These are phyloP conservation scores for Diddensiella transvaalensis DNA, from an alignment of 805 yeast species.

Conservation along the genomic window DNA sequence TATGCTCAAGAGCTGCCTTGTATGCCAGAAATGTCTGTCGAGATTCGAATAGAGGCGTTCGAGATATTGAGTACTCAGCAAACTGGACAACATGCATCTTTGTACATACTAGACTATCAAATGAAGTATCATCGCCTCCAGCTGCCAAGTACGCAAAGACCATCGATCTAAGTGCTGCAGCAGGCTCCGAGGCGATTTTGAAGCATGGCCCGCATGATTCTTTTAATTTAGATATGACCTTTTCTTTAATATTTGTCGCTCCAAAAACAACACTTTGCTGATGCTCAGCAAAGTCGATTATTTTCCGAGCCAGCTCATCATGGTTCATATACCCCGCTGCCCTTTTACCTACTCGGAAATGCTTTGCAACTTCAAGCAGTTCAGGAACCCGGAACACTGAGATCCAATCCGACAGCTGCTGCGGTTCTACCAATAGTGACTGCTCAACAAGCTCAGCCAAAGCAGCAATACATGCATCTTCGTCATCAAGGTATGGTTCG, in stretches of 20 bases:
- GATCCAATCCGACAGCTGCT: background rate
- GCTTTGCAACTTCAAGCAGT: background rate
- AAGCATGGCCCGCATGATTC: constrained; percentile 6
- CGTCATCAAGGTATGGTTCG: constrained; percentile 23
- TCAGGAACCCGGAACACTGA: background rate
- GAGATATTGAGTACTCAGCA: constrained; percentile 10
- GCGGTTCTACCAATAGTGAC: background rate
- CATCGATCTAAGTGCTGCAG: constrained; percentile 15
- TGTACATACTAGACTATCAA: constrained; percentile 22
- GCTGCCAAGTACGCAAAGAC: constrained; percentile 25
- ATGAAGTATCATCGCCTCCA: constrained; percentile 19
- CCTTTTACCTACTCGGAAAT: background rate
- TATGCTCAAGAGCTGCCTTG: background rate
- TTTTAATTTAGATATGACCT: background rate
- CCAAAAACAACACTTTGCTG: constrained; percentile 7
- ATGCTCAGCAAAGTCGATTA: background rate
- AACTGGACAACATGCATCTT: constrained; percentile 27
- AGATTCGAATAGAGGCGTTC: background rate
- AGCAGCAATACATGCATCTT: background rate
- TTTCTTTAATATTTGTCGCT: background rate
- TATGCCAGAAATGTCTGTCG: background rate
- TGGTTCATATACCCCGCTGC: background rate
- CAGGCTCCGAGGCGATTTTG: constrained; percentile 1
- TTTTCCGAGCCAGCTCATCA: background rate
- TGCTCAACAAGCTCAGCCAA: background rate